Base-by-base conservation (phyloP, 106 monocot species). In the Chionographis japonica region DNA sequence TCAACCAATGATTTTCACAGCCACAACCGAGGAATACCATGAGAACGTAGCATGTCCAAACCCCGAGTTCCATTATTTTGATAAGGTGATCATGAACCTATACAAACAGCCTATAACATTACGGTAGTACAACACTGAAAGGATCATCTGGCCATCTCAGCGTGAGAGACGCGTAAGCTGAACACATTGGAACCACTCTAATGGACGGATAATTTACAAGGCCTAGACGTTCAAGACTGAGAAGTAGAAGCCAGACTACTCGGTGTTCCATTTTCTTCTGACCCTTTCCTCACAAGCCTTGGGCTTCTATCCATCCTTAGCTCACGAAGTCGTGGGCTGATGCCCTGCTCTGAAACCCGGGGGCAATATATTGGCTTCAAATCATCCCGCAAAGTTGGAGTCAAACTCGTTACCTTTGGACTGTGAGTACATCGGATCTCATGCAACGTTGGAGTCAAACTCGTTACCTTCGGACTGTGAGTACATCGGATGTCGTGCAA, bases 391-490 rank as follows among this genome's bases (percentile, higher is more conserved):
- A 79, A 82, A 14, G 85, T 80, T 64, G 57, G 68, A 11, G 78
- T 79, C 13, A 90, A 81, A 74, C 94, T 88, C 0, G 77, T 85
- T 3, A 90, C 57, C 63, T 90, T 94, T 10, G 85, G 90, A 58
- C 94, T 94, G 39, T 69, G 72, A 16, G 79, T 41, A 37, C 41
- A 16, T 4, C 41, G 15, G 58, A 37, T 12, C 46, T 46, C 46
- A 2, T 27, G 40, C 12, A 79, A 82, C 10, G 85, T 80, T 64
- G 57, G 68, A 11, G 78, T 79, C 13, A 90, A 81, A 74, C 94
- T 85, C 0, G 77, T 85, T 3, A 90, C 53, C 63, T 90, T 94
- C 6, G 85, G 90, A 58, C 94, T 94, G 39, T 69, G 72, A 16
- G 79, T 41, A 37, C 41, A 16, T 4, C 41, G 15, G 64, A 37